These are phyloP conservation scores for Gaultheria prostrata DNA, from an alignment of 148 eudicot genomes.

Conservation along the genomic window DNA sequence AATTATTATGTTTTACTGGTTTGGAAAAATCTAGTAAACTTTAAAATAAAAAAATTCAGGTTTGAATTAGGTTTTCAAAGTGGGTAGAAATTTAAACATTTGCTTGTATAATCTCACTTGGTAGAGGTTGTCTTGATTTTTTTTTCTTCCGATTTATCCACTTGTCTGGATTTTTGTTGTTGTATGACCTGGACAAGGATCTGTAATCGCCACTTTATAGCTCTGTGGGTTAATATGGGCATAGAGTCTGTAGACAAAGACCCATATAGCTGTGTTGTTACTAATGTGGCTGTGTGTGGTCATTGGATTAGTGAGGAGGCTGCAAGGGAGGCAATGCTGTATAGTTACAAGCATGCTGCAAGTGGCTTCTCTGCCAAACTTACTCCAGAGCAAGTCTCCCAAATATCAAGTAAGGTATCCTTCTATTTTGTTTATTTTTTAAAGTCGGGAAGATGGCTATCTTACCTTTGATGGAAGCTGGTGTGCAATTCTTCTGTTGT, in stretches of 20 bases:
- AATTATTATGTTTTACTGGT: neutral
- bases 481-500: neutral
- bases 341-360: constrained; percentile 50
- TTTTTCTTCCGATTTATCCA: neutral
- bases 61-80: neutral
- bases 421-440: neutral
- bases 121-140: neutral
- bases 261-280: neutral
- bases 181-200: neutral
- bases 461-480: neutral
- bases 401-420: constrained; percentile 40
- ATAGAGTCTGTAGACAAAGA: too few species aligned
- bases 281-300: neutral
- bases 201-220: neutral
- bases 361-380: constrained; percentile 60
- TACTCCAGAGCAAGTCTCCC: constrained; percentile 42
- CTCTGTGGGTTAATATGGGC: neutral
- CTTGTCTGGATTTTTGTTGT: too few species aligned
- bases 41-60: neutral
- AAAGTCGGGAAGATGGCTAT: neutral
- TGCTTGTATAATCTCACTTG: neutral
- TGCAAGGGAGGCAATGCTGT: constrained; percentile 43
- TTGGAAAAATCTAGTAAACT: neutral
- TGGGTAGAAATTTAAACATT: neutral
- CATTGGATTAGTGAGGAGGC: constrained; percentile 40